phyloP scores from a whole-genome alignment of 805 yeast species.

The Hanseniaspora guilliermondii region DNA sequence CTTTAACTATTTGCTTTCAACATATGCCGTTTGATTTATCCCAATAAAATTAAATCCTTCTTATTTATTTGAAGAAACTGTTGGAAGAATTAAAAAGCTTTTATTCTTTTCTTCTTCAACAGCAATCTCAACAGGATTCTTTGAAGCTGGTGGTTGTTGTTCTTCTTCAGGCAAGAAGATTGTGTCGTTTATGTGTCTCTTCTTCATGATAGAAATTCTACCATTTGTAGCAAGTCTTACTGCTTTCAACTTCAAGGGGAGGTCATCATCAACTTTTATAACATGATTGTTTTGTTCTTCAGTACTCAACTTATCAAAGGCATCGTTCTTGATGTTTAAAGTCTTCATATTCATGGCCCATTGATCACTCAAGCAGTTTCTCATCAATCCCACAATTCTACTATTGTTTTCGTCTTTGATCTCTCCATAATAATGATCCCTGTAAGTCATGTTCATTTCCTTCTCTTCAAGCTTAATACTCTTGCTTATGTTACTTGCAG shows the following conservation, averaged over 20 bases:
- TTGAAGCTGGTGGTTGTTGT: neutral
- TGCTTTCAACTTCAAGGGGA: conserved; percentile 60
- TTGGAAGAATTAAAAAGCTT: conserved; percentile 1
- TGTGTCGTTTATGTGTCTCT: conserved; percentile 41
- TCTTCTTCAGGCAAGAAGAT: conserved; percentile 37
- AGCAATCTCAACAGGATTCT: neutral
- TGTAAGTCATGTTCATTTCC: conserved; percentile 48
- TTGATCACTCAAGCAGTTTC: conserved; percentile 39
- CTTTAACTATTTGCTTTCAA: too few species aligned
- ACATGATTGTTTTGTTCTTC: conserved; percentile 31
- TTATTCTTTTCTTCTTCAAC: neutral
- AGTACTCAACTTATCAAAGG: conserved; percentile 25
- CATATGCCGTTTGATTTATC: too few species aligned
- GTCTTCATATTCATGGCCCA: conserved; percentile 33
- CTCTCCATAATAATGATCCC: conserved; percentile 38
- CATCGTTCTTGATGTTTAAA: conserved; percentile 20
- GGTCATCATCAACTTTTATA: conserved; percentile 69
- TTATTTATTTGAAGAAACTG: neutral
- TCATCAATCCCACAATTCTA: conserved; percentile 43
- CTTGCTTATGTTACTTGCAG: conserved; percentile 45
- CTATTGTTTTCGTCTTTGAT: conserved; percentile 26
- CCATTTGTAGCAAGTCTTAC: conserved; percentile 88
- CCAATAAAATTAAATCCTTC: neutral
- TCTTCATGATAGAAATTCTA: conserved; percentile 59
- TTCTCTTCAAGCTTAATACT: conserved; percentile 46